phyloP scores from a whole-genome alignment of 108 stramenopile species.

The Skeletonema marinoi region DNA sequence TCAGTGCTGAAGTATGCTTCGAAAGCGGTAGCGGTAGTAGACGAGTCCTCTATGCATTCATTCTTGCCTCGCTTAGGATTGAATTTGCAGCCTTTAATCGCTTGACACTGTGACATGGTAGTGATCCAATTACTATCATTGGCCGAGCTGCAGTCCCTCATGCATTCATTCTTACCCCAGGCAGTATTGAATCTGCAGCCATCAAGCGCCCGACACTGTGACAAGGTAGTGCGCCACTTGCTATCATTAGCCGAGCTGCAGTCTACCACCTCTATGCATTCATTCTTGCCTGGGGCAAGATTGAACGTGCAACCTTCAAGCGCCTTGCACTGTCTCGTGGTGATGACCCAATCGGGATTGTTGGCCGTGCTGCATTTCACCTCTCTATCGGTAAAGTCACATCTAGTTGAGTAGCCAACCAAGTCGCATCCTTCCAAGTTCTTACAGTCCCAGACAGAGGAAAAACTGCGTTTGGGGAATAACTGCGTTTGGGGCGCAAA shows the following conservation, averaged over 20 bases:
- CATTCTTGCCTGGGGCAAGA: not conserved
- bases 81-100: not conserved
- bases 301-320: not conserved
- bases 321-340: not conserved
- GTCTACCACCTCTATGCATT: not conserved
- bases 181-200: not conserved
- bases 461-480: too few species aligned
- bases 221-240: not conserved
- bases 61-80: not conserved
- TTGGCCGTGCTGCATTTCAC: not conserved
- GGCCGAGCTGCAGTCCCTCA: not conserved
- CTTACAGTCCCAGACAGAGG: too few species aligned
- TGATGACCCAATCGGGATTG: not conserved
- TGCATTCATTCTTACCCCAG: not conserved
- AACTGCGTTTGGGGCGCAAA: too few species aligned
- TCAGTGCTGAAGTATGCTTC: not conserved
- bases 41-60: not conserved
- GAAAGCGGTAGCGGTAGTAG: not conserved
- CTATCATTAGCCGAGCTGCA: not conserved
- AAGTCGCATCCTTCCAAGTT: not conserved
- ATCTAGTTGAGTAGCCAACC: not conserved
- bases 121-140: not conserved
- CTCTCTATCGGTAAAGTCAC: not conserved
- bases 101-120: not conserved
- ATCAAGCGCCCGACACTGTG: not conserved